Conservation (phyloP, 2,329 filamentous ascomycete species). For the Penicillium hordei region DNA sequence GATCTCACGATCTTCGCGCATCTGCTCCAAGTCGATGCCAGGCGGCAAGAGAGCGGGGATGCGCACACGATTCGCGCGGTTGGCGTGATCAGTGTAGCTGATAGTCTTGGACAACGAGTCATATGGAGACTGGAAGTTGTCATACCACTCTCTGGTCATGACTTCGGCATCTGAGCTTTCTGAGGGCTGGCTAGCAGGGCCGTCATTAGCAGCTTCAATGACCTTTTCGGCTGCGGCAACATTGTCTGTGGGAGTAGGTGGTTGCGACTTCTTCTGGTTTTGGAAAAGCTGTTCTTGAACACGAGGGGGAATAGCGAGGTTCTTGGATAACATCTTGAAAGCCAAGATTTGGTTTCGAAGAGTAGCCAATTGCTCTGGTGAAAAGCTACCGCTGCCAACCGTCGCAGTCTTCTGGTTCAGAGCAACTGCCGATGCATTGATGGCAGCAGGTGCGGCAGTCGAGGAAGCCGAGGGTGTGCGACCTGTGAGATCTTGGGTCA, state of each 20-base stretch:
- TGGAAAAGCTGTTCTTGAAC: slow-evolving; percentile 83
- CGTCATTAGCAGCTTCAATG: slow-evolving; percentile 42
- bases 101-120: slow-evolving; percentile 50
- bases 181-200: slow-evolving; percentile 32
- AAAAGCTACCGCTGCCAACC: slow-evolving; percentile 60
- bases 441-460: slow-evolving; percentile 27
- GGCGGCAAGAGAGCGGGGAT: slow-evolving; percentile 86
- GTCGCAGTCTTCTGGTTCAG: slow-evolving; percentile 32
- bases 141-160: slow-evolving; percentile 55
- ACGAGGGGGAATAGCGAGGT: slow-evolving; percentile 72
- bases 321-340: slow-evolving; percentile 87
- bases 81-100: slow-evolving; percentile 14
- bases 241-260: slow-evolving; percentile 40
- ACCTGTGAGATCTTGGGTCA: slow-evolving; percentile 23
- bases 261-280: slow-evolving; percentile 43
- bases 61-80: slow-evolving; percentile 72
- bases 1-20: slow-evolving; percentile 82
- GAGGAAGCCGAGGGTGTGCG: slow-evolving; percentile 40
- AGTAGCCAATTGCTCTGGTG: slow-evolving; percentile 73
- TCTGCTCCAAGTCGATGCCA: slow-evolving; percentile 81
- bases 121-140: slow-evolving; percentile 74
- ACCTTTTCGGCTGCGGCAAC: slow-evolving; percentile 34
- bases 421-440: slow-evolving; percentile 14
- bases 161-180: slow-evolving; percentile 28
- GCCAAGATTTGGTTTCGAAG: slow-evolving; percentile 85